Conservation (phyloP, 768 basidiomycete species). For the Boletus coccyginus region DNA sequence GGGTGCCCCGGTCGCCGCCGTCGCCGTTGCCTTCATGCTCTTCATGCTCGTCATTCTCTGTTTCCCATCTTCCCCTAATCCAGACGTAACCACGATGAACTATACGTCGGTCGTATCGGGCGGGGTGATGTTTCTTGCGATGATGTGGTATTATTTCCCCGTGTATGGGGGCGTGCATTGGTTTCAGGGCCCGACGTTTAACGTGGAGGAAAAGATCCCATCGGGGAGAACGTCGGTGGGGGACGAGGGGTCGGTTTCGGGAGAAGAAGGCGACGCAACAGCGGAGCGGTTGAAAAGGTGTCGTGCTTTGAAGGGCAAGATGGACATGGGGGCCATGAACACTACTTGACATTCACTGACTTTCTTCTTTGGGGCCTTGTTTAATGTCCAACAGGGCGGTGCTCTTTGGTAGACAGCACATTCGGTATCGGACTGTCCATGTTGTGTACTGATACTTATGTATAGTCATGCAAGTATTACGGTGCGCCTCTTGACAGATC, state of each 20-base stretch:
- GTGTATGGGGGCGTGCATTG: slow-evolving; percentile 67
- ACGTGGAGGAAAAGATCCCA: slow-evolving; percentile 29
- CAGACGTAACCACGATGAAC: slow-evolving; percentile 56
- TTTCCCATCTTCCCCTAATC: slow-evolving; percentile 54
- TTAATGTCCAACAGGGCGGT: too few species aligned
- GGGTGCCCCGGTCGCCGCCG: slow-evolving; percentile 51
- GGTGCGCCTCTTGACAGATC: too few species aligned
- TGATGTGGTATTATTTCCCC: slow-evolving; percentile 66
- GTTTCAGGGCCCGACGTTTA: slow-evolving; percentile 60
- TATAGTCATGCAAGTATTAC: too few species aligned
- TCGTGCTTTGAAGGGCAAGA: background rate
- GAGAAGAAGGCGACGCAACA: background rate
- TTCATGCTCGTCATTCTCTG: slow-evolving; percentile 60
- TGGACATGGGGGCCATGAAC: too few species aligned
- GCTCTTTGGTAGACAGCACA: too few species aligned
- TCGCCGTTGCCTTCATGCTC: slow-evolving; percentile 60
- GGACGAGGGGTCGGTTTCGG: background rate
- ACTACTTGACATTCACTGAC: too few species aligned
- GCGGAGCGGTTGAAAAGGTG: background rate
- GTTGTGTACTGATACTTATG: too few species aligned
- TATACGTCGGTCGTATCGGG: slow-evolving; percentile 66
- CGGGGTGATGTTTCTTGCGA: slow-evolving; percentile 51
- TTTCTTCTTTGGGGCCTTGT: too few species aligned
- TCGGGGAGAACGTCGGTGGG: background rate
- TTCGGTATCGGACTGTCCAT: too few species aligned